Evolutionary conservation across 1,284 basidiomycete genomes (phyloP).

Genomic region (Athelia psychrophila): DNA sequence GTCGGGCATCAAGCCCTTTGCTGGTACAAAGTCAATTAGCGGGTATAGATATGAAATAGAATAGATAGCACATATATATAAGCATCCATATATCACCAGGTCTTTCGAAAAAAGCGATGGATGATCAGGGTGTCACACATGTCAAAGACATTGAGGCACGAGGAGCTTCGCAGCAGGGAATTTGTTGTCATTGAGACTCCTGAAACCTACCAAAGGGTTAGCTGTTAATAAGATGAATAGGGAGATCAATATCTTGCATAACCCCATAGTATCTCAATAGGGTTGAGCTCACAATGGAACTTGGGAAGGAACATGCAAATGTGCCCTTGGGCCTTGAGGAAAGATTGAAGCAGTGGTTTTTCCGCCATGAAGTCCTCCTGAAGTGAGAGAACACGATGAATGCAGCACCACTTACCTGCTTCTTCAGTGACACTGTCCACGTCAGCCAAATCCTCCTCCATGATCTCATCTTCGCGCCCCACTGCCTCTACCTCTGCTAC

Average conservation of each 20-base stretch:
- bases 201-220: neutral
- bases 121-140: neutral
- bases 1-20: neutral
- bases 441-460: slow-evolving; percentile 1
- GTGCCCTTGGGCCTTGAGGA: slow-evolving; percentile 18
- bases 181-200: neutral
- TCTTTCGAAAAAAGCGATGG: neutral
- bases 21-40: neutral
- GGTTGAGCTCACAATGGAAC: no score
- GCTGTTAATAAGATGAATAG: no score
- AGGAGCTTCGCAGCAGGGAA: neutral
- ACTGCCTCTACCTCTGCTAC: slow-evolving; percentile 4
- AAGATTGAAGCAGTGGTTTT: slow-evolving; percentile 15
- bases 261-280: no score
- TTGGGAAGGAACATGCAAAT: neutral
- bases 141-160: neutral
- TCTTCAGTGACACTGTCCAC: neutral
- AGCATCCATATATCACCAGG: neutral
- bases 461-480: slow-evolving; percentile 9
- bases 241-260: neutral
- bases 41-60: neutral
- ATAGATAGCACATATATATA: neutral
- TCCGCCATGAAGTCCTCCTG: slow-evolving; percentile 18
- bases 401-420: slow-evolving; percentile 13
- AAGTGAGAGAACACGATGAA: slow-evolving; percentile 10